phyloP scores from a whole-genome alignment of 305 asterid genomes.

The Fraxinus sp. region DNA sequence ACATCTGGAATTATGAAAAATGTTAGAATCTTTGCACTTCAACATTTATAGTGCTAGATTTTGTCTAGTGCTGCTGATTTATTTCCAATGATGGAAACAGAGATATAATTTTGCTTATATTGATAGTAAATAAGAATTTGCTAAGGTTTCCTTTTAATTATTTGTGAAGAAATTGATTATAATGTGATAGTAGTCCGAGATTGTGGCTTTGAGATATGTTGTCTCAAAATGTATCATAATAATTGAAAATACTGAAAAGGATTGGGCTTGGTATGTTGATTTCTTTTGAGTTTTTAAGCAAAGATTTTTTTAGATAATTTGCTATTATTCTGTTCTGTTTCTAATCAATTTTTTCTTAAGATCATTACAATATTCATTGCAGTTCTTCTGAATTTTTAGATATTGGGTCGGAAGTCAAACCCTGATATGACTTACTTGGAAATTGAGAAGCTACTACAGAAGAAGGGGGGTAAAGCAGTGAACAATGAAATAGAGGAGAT shows the following conservation, averaged over 20 bases:
- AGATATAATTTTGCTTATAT: background rate
- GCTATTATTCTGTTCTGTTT: constrained; percentile 6
- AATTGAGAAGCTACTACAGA: constrained; percentile 60
- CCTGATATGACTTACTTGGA: constrained; percentile 78
- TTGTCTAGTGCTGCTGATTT: background rate
- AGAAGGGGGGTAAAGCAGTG: constrained; percentile 49
- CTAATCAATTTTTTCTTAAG: background rate
- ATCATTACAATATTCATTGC: constrained; percentile 12
- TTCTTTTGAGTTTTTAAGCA: background rate
- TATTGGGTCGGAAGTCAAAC: constrained; percentile 74
- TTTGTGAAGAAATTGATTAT: background rate
- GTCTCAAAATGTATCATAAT: background rate
- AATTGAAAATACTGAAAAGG: background rate
- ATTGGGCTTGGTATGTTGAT: background rate
- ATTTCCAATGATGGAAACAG: background rate
- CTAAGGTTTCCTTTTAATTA: background rate
- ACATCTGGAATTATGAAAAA: background rate
- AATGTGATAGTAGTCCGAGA: background rate
- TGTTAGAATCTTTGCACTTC: background rate
- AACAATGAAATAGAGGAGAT: constrained; percentile 51
- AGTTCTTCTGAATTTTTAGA: constrained; percentile 41
- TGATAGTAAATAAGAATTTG: background rate
- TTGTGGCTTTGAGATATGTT: background rate
- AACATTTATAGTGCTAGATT: background rate
- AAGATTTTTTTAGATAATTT: background rate